These are phyloP conservation scores for Juncus effusus DNA, from an alignment of 176 grass and related monocot genomes.

Conservation along the genomic window DNA sequence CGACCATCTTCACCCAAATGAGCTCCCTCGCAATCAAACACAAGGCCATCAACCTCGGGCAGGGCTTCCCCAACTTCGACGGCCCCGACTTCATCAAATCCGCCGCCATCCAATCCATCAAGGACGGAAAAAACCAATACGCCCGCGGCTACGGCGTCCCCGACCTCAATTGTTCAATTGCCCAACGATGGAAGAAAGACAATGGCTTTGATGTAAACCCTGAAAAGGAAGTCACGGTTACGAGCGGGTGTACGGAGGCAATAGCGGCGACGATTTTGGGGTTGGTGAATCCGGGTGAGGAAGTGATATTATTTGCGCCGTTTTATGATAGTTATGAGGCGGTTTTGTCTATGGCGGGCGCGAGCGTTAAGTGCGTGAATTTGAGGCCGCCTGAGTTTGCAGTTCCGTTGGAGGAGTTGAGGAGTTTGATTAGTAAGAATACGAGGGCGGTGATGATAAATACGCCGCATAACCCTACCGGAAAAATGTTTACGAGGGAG, in stretches of 20 bases:
- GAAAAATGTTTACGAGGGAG: slow-evolving; percentile 88
- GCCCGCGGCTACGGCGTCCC: slow-evolving; percentile 82
- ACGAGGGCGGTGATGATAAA: slow-evolving; percentile 98
- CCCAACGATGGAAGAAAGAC: slow-evolving; percentile 72
- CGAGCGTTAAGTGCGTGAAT: slow-evolving; percentile 70
- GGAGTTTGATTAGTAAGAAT: slow-evolving; percentile 52
- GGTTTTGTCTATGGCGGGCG: slow-evolving; percentile 83
- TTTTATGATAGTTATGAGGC: slow-evolving; percentile 95
- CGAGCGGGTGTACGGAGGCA: slow-evolving; percentile 93
- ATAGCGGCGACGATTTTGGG: slow-evolving; percentile 93
- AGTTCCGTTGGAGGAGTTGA: slow-evolving; percentile 76
- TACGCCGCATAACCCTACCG: slow-evolving; percentile 94
- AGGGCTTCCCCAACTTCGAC: slow-evolving; percentile 98
- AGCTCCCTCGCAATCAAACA: slow-evolving; percentile 93
- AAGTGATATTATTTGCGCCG: slow-evolving; percentile 91
- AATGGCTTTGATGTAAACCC: slow-evolving; percentile 65
- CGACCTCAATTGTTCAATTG: slow-evolving; percentile 68
- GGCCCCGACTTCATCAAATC: slow-evolving; percentile 91
- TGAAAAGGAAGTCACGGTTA: slow-evolving; percentile 92
- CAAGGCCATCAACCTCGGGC: slow-evolving; percentile 92
- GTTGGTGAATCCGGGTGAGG: slow-evolving; percentile 87
- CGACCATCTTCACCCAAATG: slow-evolving; percentile 98
- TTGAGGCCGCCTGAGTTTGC: slow-evolving; percentile 72
- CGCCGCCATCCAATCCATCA: slow-evolving; percentile 84
- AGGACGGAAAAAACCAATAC: slow-evolving; percentile 87